phyloP scores from a whole-genome alignment of 345 rosid species.

The Angophora floribunda region DNA sequence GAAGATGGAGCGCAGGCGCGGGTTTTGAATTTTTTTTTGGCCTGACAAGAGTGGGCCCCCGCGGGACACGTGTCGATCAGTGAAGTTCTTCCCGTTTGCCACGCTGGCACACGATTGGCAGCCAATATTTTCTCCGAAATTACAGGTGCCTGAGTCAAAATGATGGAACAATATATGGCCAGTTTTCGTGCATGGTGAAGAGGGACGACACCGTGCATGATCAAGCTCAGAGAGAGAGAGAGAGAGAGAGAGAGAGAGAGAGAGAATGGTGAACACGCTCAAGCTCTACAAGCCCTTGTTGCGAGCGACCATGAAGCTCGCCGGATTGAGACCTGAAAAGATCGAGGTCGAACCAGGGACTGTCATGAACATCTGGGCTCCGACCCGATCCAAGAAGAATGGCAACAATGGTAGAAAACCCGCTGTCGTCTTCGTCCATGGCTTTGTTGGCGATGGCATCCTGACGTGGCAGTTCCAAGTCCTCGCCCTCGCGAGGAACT shows the following conservation, averaged over 20 bases:
- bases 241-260: no score
- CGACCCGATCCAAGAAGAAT: background rate
- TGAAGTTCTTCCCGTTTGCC: no score
- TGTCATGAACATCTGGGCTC: conserved; percentile 26
- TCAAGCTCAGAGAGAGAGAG: background rate
- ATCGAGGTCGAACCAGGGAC: conserved; percentile 28
- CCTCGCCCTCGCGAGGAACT: conserved; percentile 10
- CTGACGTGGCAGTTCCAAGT: conserved; percentile 36
- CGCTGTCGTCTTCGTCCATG: conserved; percentile 30
- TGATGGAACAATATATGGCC: background rate
- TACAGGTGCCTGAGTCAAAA: no score
- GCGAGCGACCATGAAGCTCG: conserved; percentile 3
- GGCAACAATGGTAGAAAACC: background rate
- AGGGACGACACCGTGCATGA: background rate
- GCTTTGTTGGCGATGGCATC: conserved; percentile 17
- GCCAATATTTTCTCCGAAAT: no score
- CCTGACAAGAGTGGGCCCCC: no score
- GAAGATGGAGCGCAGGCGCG: no score
- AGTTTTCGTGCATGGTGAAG: background rate
- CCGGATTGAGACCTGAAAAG: background rate
- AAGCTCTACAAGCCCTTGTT: conserved; percentile 1
- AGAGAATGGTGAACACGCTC: conserved; percentile 10
- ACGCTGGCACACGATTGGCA: no score
- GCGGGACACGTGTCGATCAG: no score
- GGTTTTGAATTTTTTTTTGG: no score